Evolutionary conservation across 257 asterid species (phyloP), one percentile per base, ranked within the genome.

Genomic region (Echites panduratus): DNA sequence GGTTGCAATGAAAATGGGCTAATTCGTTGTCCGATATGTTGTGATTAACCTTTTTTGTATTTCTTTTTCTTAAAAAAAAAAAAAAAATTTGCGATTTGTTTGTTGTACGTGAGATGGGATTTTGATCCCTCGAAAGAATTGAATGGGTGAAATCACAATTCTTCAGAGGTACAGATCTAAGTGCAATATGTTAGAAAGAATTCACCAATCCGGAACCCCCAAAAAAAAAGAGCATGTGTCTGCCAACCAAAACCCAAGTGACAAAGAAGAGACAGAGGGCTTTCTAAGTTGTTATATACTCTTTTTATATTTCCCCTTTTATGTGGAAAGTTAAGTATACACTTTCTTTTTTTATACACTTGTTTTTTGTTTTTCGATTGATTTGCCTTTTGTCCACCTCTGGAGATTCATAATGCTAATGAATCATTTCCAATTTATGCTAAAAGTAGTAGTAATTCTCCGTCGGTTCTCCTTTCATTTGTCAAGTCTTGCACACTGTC

Each of bases 1-100:
- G 88, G 89, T 79, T 94, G 99, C 77, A 94, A 91, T 27, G 97
- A 95, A 65, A 95, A 89, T 72, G 98, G 97, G 6, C 96, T 95
- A 2, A 73, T 79, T 19, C 79, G 93, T 7, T 94, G 99, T 80
- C 97, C 97, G 2, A 59, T 87, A 79, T 90, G 96, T 74, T 92
- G 93, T 53, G 90, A 76, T 59, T 45, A 47, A 26, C 16, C 7
- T 49, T 50, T 73, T 35, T 40, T 12, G n/a, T 7, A 50, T 71
- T 64, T 53, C n/a, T n/a, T n/a, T 45, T 26, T 62, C 27, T 38
- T 47, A 75, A n/a, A n/a, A n/a, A n/a, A n/a, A n/a, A n/a, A n/a
- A n/a, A n/a, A n/a, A n/a, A n/a, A n/a, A n/a, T n/a, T 66, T 63
- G 73, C 78, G 38, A 79, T 12, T 54, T 74, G 75, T 66, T 72